These are phyloP conservation scores for Alisma plantagoaquatica DNA, from an alignment of 106 monocot species.

Conservation along the genomic window DNA sequence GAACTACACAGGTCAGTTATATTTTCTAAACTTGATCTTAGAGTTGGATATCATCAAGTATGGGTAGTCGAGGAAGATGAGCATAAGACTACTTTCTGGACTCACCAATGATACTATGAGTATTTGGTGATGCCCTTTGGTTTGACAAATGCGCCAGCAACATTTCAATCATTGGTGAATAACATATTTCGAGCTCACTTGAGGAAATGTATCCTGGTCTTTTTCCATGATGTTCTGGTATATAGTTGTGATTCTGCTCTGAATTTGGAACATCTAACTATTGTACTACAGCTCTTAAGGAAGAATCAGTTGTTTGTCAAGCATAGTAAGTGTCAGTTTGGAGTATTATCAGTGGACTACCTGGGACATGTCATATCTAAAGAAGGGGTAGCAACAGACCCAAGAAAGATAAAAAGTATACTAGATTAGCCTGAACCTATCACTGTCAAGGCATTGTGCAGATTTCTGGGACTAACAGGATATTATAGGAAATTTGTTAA, in stretches of 20 bases:
- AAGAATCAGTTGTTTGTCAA: neutral
- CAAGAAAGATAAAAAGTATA: neutral
- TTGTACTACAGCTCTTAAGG: neutral
- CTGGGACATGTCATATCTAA: neutral
- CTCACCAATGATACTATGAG: constrained; percentile 2
- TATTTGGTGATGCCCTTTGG: neutral
- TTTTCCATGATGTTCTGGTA: constrained; percentile 8
- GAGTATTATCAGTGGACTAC: neutral
- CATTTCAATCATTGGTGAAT: constrained; percentile 1
- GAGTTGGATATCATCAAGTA: constrained; percentile 2
- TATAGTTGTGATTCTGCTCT: neutral
- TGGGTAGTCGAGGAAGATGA: neutral
- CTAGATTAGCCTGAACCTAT: neutral
- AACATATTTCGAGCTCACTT: neutral
- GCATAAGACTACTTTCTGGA: neutral
- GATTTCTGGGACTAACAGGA: constrained; percentile 7
- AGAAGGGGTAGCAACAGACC: neutral
- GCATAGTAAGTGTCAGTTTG: neutral
- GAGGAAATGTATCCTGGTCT: neutral
- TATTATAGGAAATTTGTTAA: constrained; percentile 1
- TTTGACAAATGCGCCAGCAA: neutral
- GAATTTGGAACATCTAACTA: neutral
- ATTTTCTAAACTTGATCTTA: constrained; percentile 1
- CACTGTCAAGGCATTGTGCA: neutral
- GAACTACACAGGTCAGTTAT: neutral